A percentile compares a stretch with the other conserved stretches of the same genome.
phyloP scores from a whole-genome alignment of 306 rosid genomes.

The Arachis stenosperma region DNA sequence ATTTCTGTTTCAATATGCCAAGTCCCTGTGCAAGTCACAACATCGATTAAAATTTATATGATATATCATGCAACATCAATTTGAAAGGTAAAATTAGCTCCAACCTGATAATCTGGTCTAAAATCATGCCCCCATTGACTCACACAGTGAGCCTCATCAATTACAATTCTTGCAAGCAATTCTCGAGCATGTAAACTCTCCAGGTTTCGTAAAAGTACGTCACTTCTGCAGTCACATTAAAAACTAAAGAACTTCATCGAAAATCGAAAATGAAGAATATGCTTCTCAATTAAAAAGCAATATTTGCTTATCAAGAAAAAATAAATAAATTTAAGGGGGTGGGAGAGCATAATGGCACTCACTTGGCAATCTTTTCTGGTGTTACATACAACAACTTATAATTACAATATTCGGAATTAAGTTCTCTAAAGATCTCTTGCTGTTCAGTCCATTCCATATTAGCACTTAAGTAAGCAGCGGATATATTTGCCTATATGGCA shows the following conservation, averaged over 20 bases:
- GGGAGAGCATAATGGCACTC: constrained; percentile 41
- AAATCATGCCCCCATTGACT: constrained; percentile 99
- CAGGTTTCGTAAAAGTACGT: constrained; percentile 77
- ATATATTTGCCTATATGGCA: constrained; percentile 78
- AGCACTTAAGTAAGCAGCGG: constrained; percentile 92
- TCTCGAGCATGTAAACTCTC: constrained; percentile 82
- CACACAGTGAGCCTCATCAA: constrained; percentile 99
- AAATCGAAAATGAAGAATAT: constrained; percentile 31
- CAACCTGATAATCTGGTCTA: constrained; percentile 98
- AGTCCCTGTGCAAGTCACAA: constrained; percentile 71
- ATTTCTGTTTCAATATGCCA: constrained; percentile 95
- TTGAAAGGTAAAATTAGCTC: constrained; percentile 37
- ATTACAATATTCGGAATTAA: constrained; percentile 73
- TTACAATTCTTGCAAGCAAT: constrained; percentile 92
- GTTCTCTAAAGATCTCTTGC: constrained; percentile 86
- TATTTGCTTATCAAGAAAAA: constrained; percentile 29
- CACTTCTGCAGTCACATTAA: constrained; percentile 68
- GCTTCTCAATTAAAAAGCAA: constrained; percentile 28
- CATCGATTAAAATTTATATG: constrained; percentile 28
- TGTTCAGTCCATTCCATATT: constrained; percentile 96
- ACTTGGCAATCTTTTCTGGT: constrained; percentile 97
- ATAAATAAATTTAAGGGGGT: constrained; percentile 22
- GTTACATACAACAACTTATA: constrained; percentile 91
- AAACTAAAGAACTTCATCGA: constrained; percentile 23
- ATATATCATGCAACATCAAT: constrained; percentile 9